Evolutionary conservation across 1,284 basidiomycete genomes (phyloP), one percentile per base, ranked within the genome.

Genomic region (Anthracocystis panici-leucophaei): DNA sequence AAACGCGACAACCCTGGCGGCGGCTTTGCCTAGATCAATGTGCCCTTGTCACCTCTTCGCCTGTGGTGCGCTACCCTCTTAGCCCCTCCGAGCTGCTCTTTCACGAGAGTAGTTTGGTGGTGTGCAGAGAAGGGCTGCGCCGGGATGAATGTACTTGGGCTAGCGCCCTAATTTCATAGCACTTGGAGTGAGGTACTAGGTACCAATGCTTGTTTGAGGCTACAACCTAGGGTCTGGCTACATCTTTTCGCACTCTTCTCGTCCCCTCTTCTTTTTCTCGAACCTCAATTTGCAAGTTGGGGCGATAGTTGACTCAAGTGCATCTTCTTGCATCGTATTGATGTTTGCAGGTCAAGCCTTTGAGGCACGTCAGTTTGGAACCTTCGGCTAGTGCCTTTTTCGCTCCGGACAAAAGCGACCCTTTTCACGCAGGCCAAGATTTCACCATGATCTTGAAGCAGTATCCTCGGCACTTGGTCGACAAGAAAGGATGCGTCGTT

Each of bases 81-180:
- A 23, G 44, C 52, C 44, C 27, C 20, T 27, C 38, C 53, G 12
- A n/a, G 27, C 25, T 25, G n/a, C 40, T 45, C 42, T 40, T 16
- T 35, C 29, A 21, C 16, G 4, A 40, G 38, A 25, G 23, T 31
- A 25, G 31, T 16, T 14, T 12, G 33, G n/a, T 29, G 21, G 21
- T 20, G 27, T 38, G 25, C 46, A 23, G 21, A 35, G 41, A 33
- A 38, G 55, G 58, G 33, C 16, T 58, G 62, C 20, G 65, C 61
- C 55, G 62, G 62, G 75, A 61, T 73, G 70, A 77, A 77, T 73
- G 74, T 77, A 54, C 65, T 65, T 65, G 59, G 66, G 75, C 70
- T 73, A 66, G 70, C 65, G 69, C 71, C 75, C 71, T 77, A 73
- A 77, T 77, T 77, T 77, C 75, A 77, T 77, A 67, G 71, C 71